These are phyloP conservation scores for Eucalyptus victrix DNA, from an alignment of 345 rosid species.

Conservation along the genomic window DNA sequence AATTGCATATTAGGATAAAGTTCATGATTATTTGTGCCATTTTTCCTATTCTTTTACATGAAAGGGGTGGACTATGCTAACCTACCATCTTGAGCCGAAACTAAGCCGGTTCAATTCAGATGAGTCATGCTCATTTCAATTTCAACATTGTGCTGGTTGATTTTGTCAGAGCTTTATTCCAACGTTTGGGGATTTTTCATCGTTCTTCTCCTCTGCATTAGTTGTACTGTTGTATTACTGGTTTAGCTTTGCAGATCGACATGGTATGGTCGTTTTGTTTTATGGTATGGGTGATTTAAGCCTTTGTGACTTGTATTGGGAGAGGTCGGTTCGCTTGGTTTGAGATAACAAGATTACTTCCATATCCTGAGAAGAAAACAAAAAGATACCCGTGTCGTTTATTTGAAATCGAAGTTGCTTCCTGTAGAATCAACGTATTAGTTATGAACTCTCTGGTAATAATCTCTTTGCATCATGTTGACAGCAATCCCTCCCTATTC, in stretches of 20 bases:
- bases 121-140: background rate
- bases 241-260: background rate
- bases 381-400: background rate
- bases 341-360: background rate
- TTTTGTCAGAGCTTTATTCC: background rate
- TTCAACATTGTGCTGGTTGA: background rate
- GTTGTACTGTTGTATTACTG: background rate
- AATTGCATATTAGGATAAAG: fast-evolving
- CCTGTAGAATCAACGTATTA: background rate
- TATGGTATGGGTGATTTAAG: background rate
- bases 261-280: background rate
- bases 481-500: background rate
- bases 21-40: fast-evolving
- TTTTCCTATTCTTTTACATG: background rate
- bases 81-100: fast-evolving
- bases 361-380: background rate
- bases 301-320: background rate
- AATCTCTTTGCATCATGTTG: background rate
- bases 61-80: background rate
- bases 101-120: fast-evolving
- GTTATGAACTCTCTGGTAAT: background rate
- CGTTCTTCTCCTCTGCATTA: background rate
- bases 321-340: background rate
- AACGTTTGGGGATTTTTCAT: background rate
- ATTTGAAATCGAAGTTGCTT: background rate